Percentiles rank a stretch among this genome's conserved stretches.
phyloP scores from a whole-genome alignment of 1,284 basidiomycete genomes.

The Takashimella tepidaria region DNA sequence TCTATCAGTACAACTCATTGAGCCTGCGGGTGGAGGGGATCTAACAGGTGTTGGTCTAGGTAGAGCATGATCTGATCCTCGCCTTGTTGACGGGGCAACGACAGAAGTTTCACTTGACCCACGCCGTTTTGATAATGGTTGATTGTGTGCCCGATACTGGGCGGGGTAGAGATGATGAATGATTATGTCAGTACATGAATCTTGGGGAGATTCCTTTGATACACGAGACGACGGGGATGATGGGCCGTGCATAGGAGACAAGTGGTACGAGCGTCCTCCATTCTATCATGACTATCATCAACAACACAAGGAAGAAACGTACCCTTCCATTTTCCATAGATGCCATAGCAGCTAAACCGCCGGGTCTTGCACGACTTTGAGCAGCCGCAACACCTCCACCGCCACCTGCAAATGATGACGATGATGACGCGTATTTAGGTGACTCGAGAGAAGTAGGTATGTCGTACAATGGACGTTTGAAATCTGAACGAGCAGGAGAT shows the following conservation, averaged over 20 bases:
- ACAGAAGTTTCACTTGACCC: background rate
- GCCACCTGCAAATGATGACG: background rate
- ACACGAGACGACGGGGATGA: no score
- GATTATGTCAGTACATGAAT: background rate
- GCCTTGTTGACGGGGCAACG: background rate
- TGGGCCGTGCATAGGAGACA: no score
- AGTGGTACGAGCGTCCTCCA: no score
- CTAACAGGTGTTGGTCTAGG: background rate
- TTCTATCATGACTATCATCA: no score
- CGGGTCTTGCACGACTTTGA: slow-evolving; percentile 8
- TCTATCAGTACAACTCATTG: slow-evolving; percentile 20
- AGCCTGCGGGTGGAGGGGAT: slow-evolving; percentile 2
- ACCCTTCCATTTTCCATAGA: slow-evolving; percentile 1
- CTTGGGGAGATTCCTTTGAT: background rate
- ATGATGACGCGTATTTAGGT: no score
- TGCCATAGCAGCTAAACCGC: slow-evolving; percentile 5
- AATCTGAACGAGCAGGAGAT: slow-evolving; percentile 11
- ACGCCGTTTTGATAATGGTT: background rate
- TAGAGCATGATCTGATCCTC: background rate
- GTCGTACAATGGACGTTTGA: slow-evolving; percentile 9
- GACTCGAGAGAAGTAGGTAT: slow-evolving; percentile 12
- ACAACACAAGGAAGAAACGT: background rate
- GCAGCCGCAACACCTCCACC: no score
- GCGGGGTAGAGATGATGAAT: no score
- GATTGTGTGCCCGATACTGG: background rate